Percentiles rank a stretch among this genome's conserved stretches.
Evolutionary conservation across 75 land plant species (phyloP).

Genomic region (Pinus taeda): DNA sequence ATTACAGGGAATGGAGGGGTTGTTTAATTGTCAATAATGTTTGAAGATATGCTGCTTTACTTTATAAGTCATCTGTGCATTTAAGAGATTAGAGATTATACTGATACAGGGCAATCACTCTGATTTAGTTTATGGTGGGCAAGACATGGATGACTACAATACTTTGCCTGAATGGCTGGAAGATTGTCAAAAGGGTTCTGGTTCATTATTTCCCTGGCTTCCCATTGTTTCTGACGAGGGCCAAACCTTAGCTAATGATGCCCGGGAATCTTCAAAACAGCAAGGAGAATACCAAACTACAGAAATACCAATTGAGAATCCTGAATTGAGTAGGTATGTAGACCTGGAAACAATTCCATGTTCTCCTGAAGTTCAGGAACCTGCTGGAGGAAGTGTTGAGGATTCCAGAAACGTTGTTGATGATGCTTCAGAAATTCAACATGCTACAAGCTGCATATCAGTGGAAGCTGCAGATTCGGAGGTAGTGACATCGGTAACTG

Average conservation of each 20-base stretch:
- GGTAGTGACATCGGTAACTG: background rate
- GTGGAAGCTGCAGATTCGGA: background rate
- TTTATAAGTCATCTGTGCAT: no score
- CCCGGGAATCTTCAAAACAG: background rate
- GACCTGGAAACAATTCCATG: background rate
- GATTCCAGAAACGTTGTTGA: background rate
- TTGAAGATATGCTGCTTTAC: background rate
- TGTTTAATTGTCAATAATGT: background rate
- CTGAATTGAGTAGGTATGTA: background rate
- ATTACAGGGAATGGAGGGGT: background rate
- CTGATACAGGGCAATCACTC: background rate
- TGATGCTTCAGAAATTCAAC: background rate
- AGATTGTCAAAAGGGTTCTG: constrained; percentile 8
- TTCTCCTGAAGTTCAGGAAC: background rate
- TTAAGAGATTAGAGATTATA: background rate
- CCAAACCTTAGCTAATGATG: constrained; percentile 10
- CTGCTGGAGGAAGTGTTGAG: background rate
- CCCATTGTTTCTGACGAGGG: constrained; percentile 17
- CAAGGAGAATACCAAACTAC: background rate
- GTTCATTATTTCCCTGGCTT: constrained; percentile 47
- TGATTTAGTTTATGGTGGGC: constrained; percentile 11
- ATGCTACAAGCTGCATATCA: constrained; percentile 3
- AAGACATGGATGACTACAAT: constrained; percentile 34
- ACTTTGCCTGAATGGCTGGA: constrained; percentile 53
- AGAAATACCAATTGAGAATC: background rate